Percentiles rank a stretch among this genome's conserved stretches.
Conservation (phyloP, 108 stramenopile genomes). For the Skeletonema potamos region DNA sequence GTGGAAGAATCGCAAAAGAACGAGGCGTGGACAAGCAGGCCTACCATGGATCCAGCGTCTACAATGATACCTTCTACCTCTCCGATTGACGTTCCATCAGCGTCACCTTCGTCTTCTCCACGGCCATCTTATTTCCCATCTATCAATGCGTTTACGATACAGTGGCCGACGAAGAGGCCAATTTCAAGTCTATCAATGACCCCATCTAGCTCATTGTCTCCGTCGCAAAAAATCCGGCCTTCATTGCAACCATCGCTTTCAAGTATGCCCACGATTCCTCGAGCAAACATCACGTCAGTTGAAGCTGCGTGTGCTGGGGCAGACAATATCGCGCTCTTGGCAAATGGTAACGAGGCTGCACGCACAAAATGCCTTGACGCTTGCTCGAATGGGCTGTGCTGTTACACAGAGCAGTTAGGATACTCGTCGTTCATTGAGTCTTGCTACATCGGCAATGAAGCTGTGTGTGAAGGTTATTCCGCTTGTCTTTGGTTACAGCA, state of each 20-base stretch:
- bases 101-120: neutral
- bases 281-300: neutral
- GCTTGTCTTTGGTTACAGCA: constrained; percentile 4
- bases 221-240: neutral
- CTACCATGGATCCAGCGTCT: neutral
- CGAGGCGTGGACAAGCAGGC: neutral
- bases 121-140: neutral
- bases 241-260: constrained; percentile 1
- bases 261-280: neutral
- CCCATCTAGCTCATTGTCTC: neutral
- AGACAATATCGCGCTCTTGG: constrained; percentile 10
- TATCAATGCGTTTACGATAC: neutral
- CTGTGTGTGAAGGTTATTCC: constrained; percentile 2
- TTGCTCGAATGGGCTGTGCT: constrained; percentile 20
- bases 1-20: neutral
- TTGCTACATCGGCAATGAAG: constrained; percentile 3
- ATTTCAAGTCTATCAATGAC: neutral
- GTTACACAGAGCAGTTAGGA: constrained; percentile 24
- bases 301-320: constrained; percentile 1
- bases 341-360: constrained; percentile 3
- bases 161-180: neutral
- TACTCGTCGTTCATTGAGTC: neutral
- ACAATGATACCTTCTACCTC: neutral
- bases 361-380: constrained; percentile 7
- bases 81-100: neutral